Percentiles rank a stretch among this genome's conserved stretches.
phyloP scores from a whole-genome alignment of 257 asterid genomes.

The Solanum piurae region DNA sequence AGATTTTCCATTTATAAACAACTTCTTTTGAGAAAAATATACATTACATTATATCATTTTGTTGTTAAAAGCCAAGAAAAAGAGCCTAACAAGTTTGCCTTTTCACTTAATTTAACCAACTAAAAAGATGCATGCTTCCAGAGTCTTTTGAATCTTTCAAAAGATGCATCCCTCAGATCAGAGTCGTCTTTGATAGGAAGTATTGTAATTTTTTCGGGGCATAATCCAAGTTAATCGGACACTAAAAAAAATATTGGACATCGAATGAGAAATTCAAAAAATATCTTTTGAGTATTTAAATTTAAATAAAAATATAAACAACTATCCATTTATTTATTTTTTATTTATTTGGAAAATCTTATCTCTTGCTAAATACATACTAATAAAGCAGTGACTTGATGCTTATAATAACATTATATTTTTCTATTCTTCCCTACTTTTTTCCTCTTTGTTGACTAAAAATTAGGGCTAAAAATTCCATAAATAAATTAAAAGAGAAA shows the following conservation, averaged over 20 bases:
- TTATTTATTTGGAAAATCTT: background rate
- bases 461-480: no score
- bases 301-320: background rate
- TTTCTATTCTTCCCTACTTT: no score
- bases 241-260: no score
- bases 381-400: background rate
- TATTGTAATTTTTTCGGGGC: fast-evolving
- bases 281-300: background rate
- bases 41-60: background rate
- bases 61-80: background rate
- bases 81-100: background rate
- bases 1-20: background rate
- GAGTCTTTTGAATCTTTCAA: background rate
- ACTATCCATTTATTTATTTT: background rate
- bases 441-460: no score
- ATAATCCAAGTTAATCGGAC: no score
- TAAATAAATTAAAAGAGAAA: no score
- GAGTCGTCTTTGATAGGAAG: no score
- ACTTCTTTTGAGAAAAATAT: background rate
- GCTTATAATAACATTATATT: no score
- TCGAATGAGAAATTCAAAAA: no score
- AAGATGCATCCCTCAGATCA: background rate
- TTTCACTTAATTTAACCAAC: background rate
- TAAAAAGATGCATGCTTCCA: background rate
- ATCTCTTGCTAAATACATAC: background rate